These are phyloP conservation scores for Lactarius akahatsu DNA, from an alignment of 768 basidiomycete genomes.

Conservation along the genomic window DNA sequence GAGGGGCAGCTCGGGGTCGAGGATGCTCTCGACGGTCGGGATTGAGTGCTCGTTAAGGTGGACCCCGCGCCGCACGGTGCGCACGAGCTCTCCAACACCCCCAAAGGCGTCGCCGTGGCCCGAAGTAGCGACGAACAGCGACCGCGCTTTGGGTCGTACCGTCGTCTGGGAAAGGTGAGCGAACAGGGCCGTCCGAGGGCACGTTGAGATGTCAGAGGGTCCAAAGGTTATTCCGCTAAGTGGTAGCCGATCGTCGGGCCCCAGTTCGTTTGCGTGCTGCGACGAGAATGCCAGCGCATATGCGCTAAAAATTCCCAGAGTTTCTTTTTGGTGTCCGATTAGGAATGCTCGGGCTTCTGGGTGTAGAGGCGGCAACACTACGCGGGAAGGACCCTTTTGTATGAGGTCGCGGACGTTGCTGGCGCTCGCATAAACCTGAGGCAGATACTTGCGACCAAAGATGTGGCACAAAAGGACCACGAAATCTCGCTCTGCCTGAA, in stretches of 20 bases:
- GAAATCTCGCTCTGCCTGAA: slow-evolving; percentile 49
- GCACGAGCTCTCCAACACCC: slow-evolving; percentile 51
- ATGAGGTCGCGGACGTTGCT: slow-evolving; percentile 39
- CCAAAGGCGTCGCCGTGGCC: slow-evolving; percentile 59
- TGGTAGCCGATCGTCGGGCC: slow-evolving; percentile 48
- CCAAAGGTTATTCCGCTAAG: slow-evolving; percentile 41
- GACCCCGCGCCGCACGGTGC: slow-evolving; percentile 52
- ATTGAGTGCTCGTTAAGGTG: slow-evolving; percentile 59
- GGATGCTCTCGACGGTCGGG: slow-evolving; percentile 49
- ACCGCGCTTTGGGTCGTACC: slow-evolving; percentile 47
- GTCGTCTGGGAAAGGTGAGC: slow-evolving; percentile 42
- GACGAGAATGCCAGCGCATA: slow-evolving; percentile 53
- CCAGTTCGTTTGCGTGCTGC: slow-evolving; percentile 41
- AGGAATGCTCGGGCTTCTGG: slow-evolving; percentile 44
- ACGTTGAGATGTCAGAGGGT: slow-evolving; percentile 15
- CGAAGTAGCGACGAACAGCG: slow-evolving; percentile 65
- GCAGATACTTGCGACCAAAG: slow-evolving; percentile 60
- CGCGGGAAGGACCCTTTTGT: slow-evolving; percentile 52
- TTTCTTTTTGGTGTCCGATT: slow-evolving; percentile 47
- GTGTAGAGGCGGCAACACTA: slow-evolving; percentile 54
- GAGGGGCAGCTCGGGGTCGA: slow-evolving; percentile 28
- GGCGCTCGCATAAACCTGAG: slow-evolving; percentile 43
- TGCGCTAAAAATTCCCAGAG: slow-evolving; percentile 51
- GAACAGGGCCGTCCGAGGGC: slow-evolving; percentile 34
- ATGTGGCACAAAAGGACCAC: slow-evolving; percentile 61